phyloP scores from a whole-genome alignment of 1,284 basidiomycete species.

The Phellopilus nigrolimitatus region DNA sequence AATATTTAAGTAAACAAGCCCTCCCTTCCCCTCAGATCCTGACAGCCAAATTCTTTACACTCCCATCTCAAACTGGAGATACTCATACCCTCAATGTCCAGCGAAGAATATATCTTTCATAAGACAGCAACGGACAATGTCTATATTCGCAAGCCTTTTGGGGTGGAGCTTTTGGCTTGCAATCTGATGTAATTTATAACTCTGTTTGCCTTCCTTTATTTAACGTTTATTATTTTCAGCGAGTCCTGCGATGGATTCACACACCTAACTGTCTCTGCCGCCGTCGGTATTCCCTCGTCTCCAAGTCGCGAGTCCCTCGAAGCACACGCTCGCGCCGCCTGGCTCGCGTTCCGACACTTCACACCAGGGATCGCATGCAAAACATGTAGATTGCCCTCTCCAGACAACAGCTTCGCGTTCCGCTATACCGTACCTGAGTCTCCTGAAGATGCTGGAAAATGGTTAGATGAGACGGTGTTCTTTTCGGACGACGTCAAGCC shows the following conservation, averaged over 20 bases:
- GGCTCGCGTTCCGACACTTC: constrained; percentile 15
- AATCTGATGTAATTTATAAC: constrained; percentile 1
- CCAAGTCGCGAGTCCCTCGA: constrained; percentile 4
- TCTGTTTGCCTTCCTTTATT: not conserved
- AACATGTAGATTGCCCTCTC: constrained; percentile 7
- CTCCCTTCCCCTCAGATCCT: too few species aligned
- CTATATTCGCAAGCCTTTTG: not conserved
- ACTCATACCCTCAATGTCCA: too few species aligned
- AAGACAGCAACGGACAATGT: too few species aligned
- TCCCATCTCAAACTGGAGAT: too few species aligned
- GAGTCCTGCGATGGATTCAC: constrained; percentile 16
- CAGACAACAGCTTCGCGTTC: constrained; percentile 14
- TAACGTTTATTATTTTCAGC: not conserved
- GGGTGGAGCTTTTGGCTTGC: not conserved
- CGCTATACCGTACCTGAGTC: constrained; percentile 13
- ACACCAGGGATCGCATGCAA: constrained; percentile 16
- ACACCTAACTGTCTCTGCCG: constrained; percentile 8
- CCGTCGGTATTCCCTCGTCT: not conserved
- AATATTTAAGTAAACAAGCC: too few species aligned
- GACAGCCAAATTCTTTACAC: too few species aligned
- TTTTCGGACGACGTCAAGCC: constrained; percentile 14
- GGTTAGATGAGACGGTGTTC: constrained; percentile 18
- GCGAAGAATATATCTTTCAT: too few species aligned
- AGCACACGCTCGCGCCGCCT: constrained; percentile 11
- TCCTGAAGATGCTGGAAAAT: constrained; percentile 4